Conservation (phyloP, 495 filamentous ascomycete species). For the Chaetomidium leptoderma region DNA sequence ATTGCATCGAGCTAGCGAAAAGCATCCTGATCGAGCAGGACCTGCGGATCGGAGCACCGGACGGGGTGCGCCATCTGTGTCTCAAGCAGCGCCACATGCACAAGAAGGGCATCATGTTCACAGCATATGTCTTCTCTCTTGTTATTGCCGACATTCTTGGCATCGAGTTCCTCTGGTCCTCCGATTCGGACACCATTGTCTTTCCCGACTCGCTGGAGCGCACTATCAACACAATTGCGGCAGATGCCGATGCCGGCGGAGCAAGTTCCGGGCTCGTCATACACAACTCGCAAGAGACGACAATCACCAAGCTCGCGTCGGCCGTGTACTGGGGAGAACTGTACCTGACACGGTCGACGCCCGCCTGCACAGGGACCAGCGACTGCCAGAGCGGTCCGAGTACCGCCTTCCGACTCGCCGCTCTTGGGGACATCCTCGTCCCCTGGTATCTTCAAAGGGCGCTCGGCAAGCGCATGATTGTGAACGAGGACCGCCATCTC, state of each 20-base stretch:
- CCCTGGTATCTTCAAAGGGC: slow-evolving; percentile 14
- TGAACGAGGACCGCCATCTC: slow-evolving; percentile 19
- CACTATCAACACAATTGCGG: slow-evolving; percentile 17
- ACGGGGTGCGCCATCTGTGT: slow-evolving; percentile 8
- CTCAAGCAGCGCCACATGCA: slow-evolving; percentile 19
- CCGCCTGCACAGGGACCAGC: slow-evolving; percentile 11
- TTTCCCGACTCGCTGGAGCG: slow-evolving; percentile 13
- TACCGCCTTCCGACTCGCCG: slow-evolving; percentile 10
- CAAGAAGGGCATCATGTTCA: slow-evolving; percentile 20
- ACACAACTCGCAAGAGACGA: slow-evolving; percentile 11
- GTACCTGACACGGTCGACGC: slow-evolving; percentile 17
- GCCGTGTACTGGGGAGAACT: slow-evolving; percentile 18
- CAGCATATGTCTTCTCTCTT: slow-evolving; percentile 15
- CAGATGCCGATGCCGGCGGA: slow-evolving; percentile 10
- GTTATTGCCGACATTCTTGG: slow-evolving; percentile 15
- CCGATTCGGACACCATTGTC: slow-evolving; percentile 18
- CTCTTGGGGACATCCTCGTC: slow-evolving; percentile 9
- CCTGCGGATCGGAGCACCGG: slow-evolving; percentile 1
- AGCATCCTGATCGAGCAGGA: slow-evolving; percentile 8
- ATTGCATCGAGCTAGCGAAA: slow-evolving; percentile 12
- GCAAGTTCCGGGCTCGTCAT: slow-evolving; percentile 11
- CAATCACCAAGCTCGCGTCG: slow-evolving; percentile 4
- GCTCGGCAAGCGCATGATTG: slow-evolving; percentile 18
- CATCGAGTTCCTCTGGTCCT: slow-evolving; percentile 17
- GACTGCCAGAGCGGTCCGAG: slow-evolving; percentile 17